These are phyloP conservation scores for Gossypium lobatum DNA, from an alignment of 441 rosid genomes.

Conservation along the genomic window DNA sequence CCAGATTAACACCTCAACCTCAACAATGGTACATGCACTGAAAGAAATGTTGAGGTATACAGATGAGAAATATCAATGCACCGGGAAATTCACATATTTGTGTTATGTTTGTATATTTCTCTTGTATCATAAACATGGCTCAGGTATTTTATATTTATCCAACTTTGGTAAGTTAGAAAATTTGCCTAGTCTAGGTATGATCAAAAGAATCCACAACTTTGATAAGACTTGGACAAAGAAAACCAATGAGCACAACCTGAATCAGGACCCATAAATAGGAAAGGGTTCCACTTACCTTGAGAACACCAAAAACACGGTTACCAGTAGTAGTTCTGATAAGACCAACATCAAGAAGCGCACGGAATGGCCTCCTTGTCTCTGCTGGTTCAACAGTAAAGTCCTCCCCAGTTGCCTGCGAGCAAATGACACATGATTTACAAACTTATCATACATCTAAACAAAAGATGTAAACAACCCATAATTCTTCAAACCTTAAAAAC, in stretches of 20 bases:
- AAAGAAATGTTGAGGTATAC: too few species aligned
- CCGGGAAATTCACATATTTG: background rate
- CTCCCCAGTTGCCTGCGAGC: conserved; percentile 60
- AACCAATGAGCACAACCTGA: background rate
- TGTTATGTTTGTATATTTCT: background rate
- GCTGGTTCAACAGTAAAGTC: conserved; percentile 67
- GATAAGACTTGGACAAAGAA: background rate
- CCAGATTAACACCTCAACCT: background rate
- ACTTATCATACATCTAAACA: too few species aligned
- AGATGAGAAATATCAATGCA: background rate
- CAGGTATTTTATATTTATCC: too few species aligned
- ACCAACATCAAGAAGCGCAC: conserved; percentile 82
- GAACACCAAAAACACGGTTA: conserved; percentile 69
- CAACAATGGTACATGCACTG: background rate
- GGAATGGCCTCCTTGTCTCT: conserved; percentile 73
- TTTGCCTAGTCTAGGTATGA: background rate
- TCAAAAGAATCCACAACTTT: background rate
- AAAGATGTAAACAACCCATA: too few species aligned
- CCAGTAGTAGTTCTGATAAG: conserved; percentile 73
- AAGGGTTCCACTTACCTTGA: conserved; percentile 41
- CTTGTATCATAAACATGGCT: too few species aligned
- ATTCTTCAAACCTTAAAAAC: background rate
- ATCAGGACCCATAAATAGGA: background rate
- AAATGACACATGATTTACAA: too few species aligned
- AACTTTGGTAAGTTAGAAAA: too few species aligned